These are phyloP conservation scores for apple (Malus domestica) DNA, from an alignment of 306 rosid genomes.

Conservation along the genomic window ASM211411v1 NC_041793.1:47200001-47200500, in stretches of 20 bases:
- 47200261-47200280: conserved; percentile 72
- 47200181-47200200: background rate
- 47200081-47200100: background rate
- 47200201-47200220: background rate
- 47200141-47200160: background rate
- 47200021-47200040: conserved; percentile 60
- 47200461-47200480: background rate
- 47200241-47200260: conserved; percentile 82
- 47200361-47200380: conserved; percentile 50
- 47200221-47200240: background rate
- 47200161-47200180: background rate
- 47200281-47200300: conserved; percentile 42
- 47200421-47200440: conserved; percentile 28
- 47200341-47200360: conserved; percentile 28
- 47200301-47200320: conserved; percentile 30
- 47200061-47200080: conserved; percentile 54
- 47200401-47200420: conserved; percentile 57
- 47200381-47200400: conserved; percentile 52
- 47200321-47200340: conserved; percentile 10
- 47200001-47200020: conserved; percentile 89
- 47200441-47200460: background rate
- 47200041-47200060: conserved; percentile 84
- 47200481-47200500: background rate
- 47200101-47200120: background rate
- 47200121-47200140: background rate